These are phyloP conservation scores for Fusarium phyllophilum DNA, from an alignment of 2,329 filamentous ascomycete species.

Conservation along the genomic window DNA sequence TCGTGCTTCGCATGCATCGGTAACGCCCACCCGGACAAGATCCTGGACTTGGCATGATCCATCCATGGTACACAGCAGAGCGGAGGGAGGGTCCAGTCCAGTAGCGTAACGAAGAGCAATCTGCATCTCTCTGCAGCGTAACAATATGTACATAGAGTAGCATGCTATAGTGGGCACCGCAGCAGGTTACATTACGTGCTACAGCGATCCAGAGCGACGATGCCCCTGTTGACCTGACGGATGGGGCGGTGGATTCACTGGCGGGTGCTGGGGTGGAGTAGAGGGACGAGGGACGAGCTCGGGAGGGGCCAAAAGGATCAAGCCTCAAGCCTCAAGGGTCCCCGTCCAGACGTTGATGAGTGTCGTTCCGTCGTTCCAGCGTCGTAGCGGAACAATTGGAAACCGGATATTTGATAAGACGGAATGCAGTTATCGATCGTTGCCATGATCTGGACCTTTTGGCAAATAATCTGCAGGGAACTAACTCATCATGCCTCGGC, in stretches of 20 bases:
- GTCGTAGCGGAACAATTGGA: neutral
- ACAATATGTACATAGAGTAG: neutral
- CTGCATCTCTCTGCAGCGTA: neutral
- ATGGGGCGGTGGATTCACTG: constrained; percentile 15
- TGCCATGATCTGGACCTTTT: constrained; percentile 1
- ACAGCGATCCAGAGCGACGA: neutral
- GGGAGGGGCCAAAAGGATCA: neutral
- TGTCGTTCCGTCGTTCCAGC: neutral
- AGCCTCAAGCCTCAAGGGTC: neutral
- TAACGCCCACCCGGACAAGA: constrained; percentile 21
- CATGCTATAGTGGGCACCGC: neutral
- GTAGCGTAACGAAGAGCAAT: neutral
- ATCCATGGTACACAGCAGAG: neutral
- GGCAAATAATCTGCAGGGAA: neutral
- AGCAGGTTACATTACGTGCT: neutral
- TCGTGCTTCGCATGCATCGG: constrained; percentile 30
- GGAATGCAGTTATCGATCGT: neutral
- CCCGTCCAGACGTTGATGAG: neutral
- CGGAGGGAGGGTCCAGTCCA: neutral
- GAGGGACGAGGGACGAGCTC: no score
- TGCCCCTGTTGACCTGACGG: constrained; percentile 31
- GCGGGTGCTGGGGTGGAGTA: neutral
- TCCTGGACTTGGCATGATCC: constrained; percentile 30
- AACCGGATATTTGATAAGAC: neutral
- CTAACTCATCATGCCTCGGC: constrained; percentile 1